Evolutionary conservation across 2,329 filamentous ascomycete species (phyloP), one percentile per base, ranked within the genome.

Genomic region (Diaporthe sp.): DNA sequence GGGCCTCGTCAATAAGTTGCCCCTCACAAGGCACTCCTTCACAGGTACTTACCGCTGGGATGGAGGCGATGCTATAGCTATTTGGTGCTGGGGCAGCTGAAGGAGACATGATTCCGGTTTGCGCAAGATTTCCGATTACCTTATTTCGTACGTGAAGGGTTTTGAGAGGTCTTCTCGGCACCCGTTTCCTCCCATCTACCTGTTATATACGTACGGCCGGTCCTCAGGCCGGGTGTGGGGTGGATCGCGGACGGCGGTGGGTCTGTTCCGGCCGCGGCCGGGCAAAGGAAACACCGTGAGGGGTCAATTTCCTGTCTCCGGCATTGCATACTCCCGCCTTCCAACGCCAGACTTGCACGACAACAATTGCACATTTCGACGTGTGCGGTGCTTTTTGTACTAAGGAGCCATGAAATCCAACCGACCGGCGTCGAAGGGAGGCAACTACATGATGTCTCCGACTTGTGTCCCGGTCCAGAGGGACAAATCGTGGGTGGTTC

Each of bases 31-130:
- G 7, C 30, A 22, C 6, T 15, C 63, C 44, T 25, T 22, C 25
- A 15, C 47, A 22, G n/a, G 47, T 53, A 68, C 63, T 68, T 39
- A 53, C 63, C 19, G 89, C 90, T 10, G 91, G 88, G 75, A 93
- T 91, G 32, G 90, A 88, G 73, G 90, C 88, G 76, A 92, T 88
- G 77, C 83, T 85, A 80, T 89, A 75, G 72, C 68, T 74, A 30
- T 74, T 75, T 30, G 59, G 37, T 22, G 74, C 72, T 9, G 39
- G 61, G 22, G 66, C 55, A 32, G 72, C 66, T 73, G 71, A 68
- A 37, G 74, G 72, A 56, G 74, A 74, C 74, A 75, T 75, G 47
- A 4, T 59, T 37, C 6, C 44, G 30, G 12, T 27, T 22, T 22
- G 9, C 9, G 13, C 30, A 51, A 19, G 2, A 39, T 39, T 39